Evolutionary conservation across 257 asterid genomes (phyloP).

Genomic region (Phtheirospermum japonicum): DNA sequence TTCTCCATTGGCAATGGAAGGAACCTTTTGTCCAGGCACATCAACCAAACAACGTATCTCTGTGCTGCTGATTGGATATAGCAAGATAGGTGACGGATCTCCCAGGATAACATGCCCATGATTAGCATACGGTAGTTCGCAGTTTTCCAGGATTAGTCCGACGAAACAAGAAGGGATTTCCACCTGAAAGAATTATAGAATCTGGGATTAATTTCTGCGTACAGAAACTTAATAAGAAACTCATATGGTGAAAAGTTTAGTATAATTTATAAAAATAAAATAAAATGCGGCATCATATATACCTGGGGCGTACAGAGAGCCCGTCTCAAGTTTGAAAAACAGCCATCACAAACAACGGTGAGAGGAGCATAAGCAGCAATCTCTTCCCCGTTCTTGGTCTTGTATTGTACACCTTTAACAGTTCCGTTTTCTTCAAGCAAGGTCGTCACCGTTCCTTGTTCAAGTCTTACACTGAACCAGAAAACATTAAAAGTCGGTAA

Average conservation of each 20-base stretch:
- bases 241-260: neutral
- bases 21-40: conserved; percentile 60
- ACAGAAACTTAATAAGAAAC: no score
- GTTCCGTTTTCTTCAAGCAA: conserved; percentile 65
- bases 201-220: neutral
- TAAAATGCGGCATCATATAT: neutral
- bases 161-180: conserved; percentile 54
- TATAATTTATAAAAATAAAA: neutral
- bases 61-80: conserved; percentile 59
- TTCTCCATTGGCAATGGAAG: conserved; percentile 60
- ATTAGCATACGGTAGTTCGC: conserved; percentile 51
- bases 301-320: conserved; percentile 79
- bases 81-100: conserved; percentile 58
- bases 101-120: conserved; percentile 57
- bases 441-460: conserved; percentile 78
- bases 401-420: conserved; percentile 73
- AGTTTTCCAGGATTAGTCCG: conserved; percentile 53
- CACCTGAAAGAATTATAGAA: conserved; percentile 38
- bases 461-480: conserved; percentile 55
- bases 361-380: conserved; percentile 61
- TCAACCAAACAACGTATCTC: conserved; percentile 67
- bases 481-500: conserved; percentile 18
- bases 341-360: conserved; percentile 81
- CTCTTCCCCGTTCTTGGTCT: conserved; percentile 61
- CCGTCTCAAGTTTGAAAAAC: conserved; percentile 78